phyloP scores from a whole-genome alignment of 371 early-diverging fungal species.

The Mortierella sp. region DNA sequence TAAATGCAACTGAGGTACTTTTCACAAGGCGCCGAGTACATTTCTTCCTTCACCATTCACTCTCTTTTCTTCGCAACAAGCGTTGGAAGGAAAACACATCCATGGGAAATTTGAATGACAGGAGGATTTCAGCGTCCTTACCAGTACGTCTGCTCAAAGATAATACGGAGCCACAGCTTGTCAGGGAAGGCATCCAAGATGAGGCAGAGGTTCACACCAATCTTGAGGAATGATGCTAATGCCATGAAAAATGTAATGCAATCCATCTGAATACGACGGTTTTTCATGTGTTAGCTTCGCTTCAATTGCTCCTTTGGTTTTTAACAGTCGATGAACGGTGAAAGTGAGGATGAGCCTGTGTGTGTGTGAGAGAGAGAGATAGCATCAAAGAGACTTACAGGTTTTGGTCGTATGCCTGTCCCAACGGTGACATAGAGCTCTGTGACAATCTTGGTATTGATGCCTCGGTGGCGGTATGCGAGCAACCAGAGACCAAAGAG shows the following conservation, averaged over 20 bases:
- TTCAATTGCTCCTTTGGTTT: neutral
- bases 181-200: conserved; percentile 43
- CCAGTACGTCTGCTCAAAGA: conserved; percentile 52
- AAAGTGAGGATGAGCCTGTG: neutral
- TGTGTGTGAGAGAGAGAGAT: neutral
- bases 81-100: neutral
- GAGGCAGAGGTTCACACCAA: conserved; percentile 36
- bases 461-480: conserved; percentile 45
- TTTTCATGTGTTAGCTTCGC: neutral
- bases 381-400: conserved; percentile 30
- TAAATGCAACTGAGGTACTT: too few species aligned
- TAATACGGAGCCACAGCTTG: conserved; percentile 49
- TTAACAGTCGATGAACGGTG: neutral
- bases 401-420: conserved; percentile 48
- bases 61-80: neutral
- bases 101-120: neutral
- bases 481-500: conserved; percentile 49
- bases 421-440: conserved; percentile 43
- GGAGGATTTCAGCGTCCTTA: conserved; percentile 3
- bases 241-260: conserved; percentile 48
- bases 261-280: conserved; percentile 37
- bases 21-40: neutral
- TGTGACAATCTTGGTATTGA: conserved; percentile 44
- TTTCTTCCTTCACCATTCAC: neutral
- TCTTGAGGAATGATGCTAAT: conserved; percentile 38